phyloP scores from a whole-genome alignment of 768 basidiomycete species.

The Auricularia cornea region DNA sequence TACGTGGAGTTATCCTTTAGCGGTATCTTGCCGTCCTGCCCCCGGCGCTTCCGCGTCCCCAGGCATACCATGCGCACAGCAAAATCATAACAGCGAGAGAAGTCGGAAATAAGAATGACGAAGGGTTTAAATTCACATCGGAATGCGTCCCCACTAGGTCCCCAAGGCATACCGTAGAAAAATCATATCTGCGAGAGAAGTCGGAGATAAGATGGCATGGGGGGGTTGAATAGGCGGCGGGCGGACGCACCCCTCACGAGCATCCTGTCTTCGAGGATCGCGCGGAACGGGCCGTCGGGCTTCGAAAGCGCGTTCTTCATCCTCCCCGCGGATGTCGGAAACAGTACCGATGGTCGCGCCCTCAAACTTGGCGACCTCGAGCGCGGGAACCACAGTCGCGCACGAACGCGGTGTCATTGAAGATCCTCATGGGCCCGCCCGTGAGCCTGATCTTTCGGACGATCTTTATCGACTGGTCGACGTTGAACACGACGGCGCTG shows the following conservation, averaged over 20 bases:
- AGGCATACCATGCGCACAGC: conserved; percentile 94
- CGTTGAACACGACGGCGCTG: conserved; percentile 89
- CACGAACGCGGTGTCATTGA: conserved; percentile 97
- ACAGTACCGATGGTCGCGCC: conserved; percentile 95
- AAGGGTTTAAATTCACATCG: no score
- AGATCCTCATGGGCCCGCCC: conserved; percentile 93
- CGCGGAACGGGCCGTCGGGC: conserved; percentile 91
- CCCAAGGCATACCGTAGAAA: no score
- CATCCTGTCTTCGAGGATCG: conserved; percentile 97
- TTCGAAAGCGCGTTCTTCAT: conserved; percentile 94
- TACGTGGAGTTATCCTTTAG: conserved; percentile 78
- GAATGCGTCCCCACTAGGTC: no score
- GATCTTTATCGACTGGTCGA: conserved; percentile 87
- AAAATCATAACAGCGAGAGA: conserved; percentile 76
- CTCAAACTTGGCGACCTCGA: conserved; percentile 98
- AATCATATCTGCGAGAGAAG: no score
- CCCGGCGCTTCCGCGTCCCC: conserved; percentile 84
- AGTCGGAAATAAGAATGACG: no score
- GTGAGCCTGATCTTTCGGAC: conserved; percentile 98
- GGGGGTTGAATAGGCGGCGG: not conserved
- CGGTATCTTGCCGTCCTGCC: conserved; percentile 77
- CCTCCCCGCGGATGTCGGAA: conserved; percentile 90
- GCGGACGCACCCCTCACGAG: conserved; percentile 77
- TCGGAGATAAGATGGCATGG: no score
- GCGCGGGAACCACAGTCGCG: conserved; percentile 94